Evolutionary conservation across 306 rosid species (phyloP).

Genomic region (Astragalus membranaceus): DNA sequence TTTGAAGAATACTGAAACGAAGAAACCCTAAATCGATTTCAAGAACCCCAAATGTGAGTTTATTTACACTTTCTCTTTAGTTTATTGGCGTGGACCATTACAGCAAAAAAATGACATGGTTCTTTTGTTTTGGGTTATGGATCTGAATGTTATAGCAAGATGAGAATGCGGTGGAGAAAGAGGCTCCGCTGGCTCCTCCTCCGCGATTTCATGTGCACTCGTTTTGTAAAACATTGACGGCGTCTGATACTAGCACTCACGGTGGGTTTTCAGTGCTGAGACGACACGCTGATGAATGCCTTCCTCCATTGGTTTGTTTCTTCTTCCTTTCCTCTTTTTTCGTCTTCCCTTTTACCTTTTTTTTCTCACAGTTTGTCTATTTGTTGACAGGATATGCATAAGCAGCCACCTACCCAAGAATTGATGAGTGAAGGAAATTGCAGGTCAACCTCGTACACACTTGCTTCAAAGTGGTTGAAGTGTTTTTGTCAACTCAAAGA

Average conservation of each 20-base stretch:
- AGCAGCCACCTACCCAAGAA: slow-evolving; percentile 97
- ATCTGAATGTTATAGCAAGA: slow-evolving; percentile 64
- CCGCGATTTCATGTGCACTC: slow-evolving; percentile 89
- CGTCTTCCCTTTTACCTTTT: neutral
- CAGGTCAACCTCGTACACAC: slow-evolving; percentile 97
- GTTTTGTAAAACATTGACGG: slow-evolving; percentile 84
- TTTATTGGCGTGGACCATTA: neutral
- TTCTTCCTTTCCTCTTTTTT: neutral
- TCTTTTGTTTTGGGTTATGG: neutral
- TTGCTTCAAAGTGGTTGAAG: slow-evolving; percentile 88
- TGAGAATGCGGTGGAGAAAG: slow-evolving; percentile 64
- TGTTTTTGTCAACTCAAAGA: too few species aligned
- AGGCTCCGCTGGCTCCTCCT: slow-evolving; percentile 44
- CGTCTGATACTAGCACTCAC: slow-evolving; percentile 96
- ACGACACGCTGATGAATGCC: too few species aligned
- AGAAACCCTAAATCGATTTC: too few species aligned
- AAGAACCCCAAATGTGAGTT: slow-evolving; percentile 51
- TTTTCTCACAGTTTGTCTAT: neutral
- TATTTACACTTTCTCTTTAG: neutral
- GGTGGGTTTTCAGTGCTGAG: too few species aligned
- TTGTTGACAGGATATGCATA: slow-evolving; percentile 73
- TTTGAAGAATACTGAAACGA: too few species aligned
- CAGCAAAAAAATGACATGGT: neutral
- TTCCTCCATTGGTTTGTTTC: slow-evolving; percentile 83
- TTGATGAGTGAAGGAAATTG: slow-evolving; percentile 28